These are phyloP conservation scores for Zea luxurians DNA, from an alignment of 176 grass and related monocot genomes.

Conservation along the genomic window DNA sequence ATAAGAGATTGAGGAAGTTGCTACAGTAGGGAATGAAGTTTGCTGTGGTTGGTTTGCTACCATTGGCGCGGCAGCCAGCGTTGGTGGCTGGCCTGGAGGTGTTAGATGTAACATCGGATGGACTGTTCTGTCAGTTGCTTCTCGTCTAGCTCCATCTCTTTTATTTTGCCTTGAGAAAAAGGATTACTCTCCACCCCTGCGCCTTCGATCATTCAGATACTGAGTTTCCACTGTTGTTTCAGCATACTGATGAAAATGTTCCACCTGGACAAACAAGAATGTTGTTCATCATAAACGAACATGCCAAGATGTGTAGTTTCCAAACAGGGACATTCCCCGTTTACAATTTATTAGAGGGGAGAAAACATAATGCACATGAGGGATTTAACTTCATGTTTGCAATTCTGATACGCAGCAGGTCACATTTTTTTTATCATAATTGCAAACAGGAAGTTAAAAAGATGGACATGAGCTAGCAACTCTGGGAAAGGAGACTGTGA, in stretches of 20 bases:
- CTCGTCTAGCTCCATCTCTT: slow-evolving; percentile 63
- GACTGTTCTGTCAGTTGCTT: slow-evolving; percentile 57
- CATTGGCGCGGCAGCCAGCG: slow-evolving; percentile 21
- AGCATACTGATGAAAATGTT: slow-evolving; percentile 72
- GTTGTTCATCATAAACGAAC: slow-evolving; percentile 20
- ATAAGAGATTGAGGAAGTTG: slow-evolving; percentile 35
- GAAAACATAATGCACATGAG: background rate
- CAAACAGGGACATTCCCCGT: no score
- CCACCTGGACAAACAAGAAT: slow-evolving; percentile 62
- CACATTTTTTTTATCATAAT: background rate
- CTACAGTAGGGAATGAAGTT: slow-evolving; percentile 34
- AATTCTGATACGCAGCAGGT: background rate
- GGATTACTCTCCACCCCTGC: slow-evolving; percentile 63
- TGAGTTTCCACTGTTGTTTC: slow-evolving; percentile 54
- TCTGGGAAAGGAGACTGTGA: background rate
- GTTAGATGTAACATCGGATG: slow-evolving; percentile 63
- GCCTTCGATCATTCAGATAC: slow-evolving; percentile 49
- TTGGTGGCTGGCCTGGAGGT: slow-evolving; percentile 25
- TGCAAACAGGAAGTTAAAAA: slow-evolving; percentile 11
- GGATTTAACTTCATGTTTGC: background rate
- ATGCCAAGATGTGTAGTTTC: background rate
- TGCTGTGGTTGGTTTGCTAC: slow-evolving; percentile 33
- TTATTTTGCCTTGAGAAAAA: slow-evolving; percentile 70
- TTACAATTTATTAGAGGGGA: no score
- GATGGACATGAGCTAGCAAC: background rate